A percentile compares a stretch with the other conserved stretches of the same genome.
Conservation (phyloP, 257 asterid species). For the Catharanthus roseus region DNA sequence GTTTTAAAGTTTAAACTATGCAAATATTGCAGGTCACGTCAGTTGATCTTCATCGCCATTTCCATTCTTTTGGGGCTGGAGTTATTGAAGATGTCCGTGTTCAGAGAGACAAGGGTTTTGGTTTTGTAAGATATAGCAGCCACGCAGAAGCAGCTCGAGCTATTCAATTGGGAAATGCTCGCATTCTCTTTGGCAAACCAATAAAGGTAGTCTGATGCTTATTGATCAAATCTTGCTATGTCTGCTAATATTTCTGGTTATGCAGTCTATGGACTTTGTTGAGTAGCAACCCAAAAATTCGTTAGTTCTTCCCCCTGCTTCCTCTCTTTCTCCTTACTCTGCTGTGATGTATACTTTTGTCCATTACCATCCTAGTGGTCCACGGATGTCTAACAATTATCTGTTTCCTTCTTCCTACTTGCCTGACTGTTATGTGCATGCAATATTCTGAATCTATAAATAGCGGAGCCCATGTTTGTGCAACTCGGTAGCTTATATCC, state of each 20-base stretch:
- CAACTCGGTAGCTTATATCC: no score
- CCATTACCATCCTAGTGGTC: not conserved
- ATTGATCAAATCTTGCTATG: not conserved
- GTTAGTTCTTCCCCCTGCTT: not conserved
- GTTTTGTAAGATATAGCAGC: conserved; percentile 70
- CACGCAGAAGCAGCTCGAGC: conserved; percentile 89
- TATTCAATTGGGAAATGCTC: conserved; percentile 73
- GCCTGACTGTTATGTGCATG: no score
- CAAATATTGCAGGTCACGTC: conserved; percentile 53
- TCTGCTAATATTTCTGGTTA: no score
- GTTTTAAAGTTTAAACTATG: not conserved
- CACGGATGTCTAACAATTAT: not conserved
- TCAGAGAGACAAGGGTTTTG: conserved; percentile 86
- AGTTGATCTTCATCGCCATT: conserved; percentile 64
- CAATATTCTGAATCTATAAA: no score
- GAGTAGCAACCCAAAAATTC: no score
- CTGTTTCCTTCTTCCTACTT: no score
- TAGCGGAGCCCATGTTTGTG: no score
- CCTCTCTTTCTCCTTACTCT: not conserved
- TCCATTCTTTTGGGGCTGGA: conserved; percentile 70
- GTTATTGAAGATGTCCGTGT: conserved; percentile 78
- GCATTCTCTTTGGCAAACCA: conserved; percentile 52
- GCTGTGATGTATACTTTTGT: no score
- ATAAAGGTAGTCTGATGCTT: conserved; percentile 41
- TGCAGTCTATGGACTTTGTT: no score